Evolutionary conservation across 257 asterid genomes (phyloP), one percentile per base, ranked within the genome.

Genomic region (Linderniella brevidens): DNA sequence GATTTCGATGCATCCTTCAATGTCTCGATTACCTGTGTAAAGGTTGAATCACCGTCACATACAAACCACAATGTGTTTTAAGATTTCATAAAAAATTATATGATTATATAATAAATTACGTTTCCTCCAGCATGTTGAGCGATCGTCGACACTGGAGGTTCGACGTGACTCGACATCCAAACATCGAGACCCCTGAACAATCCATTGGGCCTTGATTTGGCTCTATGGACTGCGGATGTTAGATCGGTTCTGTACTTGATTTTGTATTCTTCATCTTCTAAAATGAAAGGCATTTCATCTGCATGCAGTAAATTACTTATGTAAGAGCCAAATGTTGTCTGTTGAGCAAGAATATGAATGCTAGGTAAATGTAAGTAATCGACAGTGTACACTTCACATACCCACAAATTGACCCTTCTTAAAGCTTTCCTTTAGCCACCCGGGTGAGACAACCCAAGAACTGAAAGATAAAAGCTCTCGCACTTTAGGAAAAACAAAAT

Each of bases 361-460:
- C n/a, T n/a, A 18, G 9, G 35, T 46, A 46, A 29, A 52, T 42
- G 37, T 53, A n/a, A 48, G 18, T 36, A 4, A 36, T 14, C 10
- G 17, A 51, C 40, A 17, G 35, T 41, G 44, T 43, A 59, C 46
- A n/a, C 52, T 38, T 38, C 54, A 58, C 82, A 20, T 50, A 87
- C 93, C 92, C 0, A 74, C 72, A 66, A 83, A 80, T 72, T 69
- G 70, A 62, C 82, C 79, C 41, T 59, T 75, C 65, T 67, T 75
- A 72, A 59, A 83, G 67, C 95, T 88, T 67, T 83, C 90, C 62
- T 83, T 83, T 69, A 88, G 69, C 97, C 97, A 88, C 37, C 64
- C 77, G 25, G 97, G 58, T 42, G 93, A 75, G 56, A 88, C n/a
- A 48, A 88, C 66, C 95, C 97, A 88, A 62, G 92, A 79, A 57